phyloP scores from a whole-genome alignment of 2,329 filamentous ascomycete genomes.

The Trichoderma arundinaceum region DNA sequence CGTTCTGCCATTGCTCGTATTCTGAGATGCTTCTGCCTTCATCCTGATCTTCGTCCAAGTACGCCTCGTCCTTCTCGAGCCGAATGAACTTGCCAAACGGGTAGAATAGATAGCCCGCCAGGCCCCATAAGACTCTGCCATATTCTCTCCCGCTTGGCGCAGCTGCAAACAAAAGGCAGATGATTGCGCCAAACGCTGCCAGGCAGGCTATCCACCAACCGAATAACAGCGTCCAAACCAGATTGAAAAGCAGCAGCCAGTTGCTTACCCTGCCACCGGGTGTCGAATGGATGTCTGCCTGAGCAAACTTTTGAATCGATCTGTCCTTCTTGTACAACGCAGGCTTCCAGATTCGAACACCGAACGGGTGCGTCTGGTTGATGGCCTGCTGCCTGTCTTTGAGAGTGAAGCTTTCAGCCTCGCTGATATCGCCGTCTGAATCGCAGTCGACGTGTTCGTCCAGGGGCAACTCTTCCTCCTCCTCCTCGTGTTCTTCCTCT shows the following conservation, averaged over 20 bases:
- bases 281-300: conserved; percentile 94
- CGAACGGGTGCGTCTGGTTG: conserved; percentile 98
- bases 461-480: conserved; percentile 49
- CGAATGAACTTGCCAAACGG: conserved; percentile 97
- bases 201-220: conserved; percentile 94
- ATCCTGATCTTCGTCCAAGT: conserved; percentile 90
- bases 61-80: conserved; percentile 90
- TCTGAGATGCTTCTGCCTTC: conserved; percentile 97
- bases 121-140: conserved; percentile 80
- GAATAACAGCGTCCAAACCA: conserved; percentile 88
- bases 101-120: conserved; percentile 88
- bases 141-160: conserved; percentile 83
- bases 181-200: conserved; percentile 72
- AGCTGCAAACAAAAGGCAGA: conserved; percentile 81
- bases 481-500: conserved; percentile 43
- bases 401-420: conserved; percentile 96
- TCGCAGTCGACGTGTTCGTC: conserved; percentile 63
- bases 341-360: conserved; percentile 98
- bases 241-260: conserved; percentile 86
- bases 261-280: conserved; percentile 85
- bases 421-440: conserved; percentile 77
- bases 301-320: conserved; percentile 93
- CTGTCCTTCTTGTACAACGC: conserved; percentile 97
- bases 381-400: conserved; percentile 97
- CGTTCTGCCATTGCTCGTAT: conserved; percentile 98